These are phyloP conservation scores for Leishmania gerbilli DNA, from an alignment of 208 protist genomes.

Conservation along the genomic window DNA sequence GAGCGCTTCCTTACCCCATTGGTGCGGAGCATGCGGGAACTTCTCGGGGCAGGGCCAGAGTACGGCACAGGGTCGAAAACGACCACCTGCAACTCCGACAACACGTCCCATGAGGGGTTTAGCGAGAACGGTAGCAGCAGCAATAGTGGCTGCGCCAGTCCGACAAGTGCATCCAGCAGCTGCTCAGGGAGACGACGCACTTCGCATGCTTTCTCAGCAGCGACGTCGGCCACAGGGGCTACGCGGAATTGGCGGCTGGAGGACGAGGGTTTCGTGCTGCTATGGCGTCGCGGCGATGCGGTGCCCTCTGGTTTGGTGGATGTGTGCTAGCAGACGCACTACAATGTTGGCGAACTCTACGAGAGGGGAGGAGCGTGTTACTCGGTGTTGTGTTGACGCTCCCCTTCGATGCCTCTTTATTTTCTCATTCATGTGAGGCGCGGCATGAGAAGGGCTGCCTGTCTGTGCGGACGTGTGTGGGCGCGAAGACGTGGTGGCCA, in stretches of 20 bases:
- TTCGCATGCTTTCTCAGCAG: not conserved
- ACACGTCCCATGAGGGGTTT: conserved; percentile 10
- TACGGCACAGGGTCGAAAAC: not conserved
- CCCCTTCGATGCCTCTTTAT: not conserved
- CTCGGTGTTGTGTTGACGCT: conserved; percentile 2
- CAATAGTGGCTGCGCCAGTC: not conserved
- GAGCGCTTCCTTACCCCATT: conserved; percentile 59
- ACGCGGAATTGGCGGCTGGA: conserved; percentile 57
- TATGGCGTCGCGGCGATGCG: conserved; percentile 69
- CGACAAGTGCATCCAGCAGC: not conserved
- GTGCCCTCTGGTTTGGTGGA: conserved; percentile 48
- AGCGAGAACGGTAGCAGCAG: conserved; percentile 2
- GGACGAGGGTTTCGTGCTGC: conserved; percentile 57
- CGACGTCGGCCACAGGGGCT: not conserved
- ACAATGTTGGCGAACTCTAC: not conserved
- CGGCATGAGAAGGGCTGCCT: not conserved
- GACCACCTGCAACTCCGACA: not conserved
- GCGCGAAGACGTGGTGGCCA: not conserved
- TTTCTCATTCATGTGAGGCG: not conserved
- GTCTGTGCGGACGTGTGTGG: not conserved
- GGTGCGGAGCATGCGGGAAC: conserved; percentile 49
- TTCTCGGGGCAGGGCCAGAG: conserved; percentile 36
- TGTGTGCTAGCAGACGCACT: not conserved
- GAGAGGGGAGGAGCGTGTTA: not conserved
- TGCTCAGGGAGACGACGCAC: not conserved